phyloP scores from a whole-genome alignment of 176 grass and related monocot genomes.

The Cenchrus fungigraminus region DNA sequence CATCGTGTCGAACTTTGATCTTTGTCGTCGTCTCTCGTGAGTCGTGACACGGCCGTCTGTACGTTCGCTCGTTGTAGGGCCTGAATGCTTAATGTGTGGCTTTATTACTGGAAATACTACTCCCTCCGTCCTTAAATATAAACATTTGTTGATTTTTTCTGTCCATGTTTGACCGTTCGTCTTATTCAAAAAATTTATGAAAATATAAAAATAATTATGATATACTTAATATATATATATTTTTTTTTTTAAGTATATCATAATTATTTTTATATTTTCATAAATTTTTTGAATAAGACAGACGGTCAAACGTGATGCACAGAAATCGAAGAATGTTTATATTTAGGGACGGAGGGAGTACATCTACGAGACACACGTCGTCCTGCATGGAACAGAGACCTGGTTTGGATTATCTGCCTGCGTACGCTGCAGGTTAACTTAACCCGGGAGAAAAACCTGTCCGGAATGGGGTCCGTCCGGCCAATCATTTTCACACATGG shows the following conservation, averaged over 20 bases:
- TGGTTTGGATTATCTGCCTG: constrained; percentile 21
- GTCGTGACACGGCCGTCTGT: not conserved
- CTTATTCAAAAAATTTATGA: too few relatives aligned
- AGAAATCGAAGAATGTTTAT: too few relatives aligned
- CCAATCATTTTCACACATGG: constrained; percentile 23
- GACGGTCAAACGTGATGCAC: too few relatives aligned
- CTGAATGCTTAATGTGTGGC: not conserved
- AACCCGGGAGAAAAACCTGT: not conserved
- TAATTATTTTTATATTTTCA: too few relatives aligned
- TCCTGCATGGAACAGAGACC: constrained; percentile 1
- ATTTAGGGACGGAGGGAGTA: too few relatives aligned
- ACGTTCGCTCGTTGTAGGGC: not conserved
- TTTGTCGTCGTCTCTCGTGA: constrained; percentile 6
- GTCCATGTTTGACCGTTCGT: too few relatives aligned
- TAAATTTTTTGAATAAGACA: too few relatives aligned
- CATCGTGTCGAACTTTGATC: not conserved
- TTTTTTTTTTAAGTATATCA: too few relatives aligned
- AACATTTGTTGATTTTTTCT: too few relatives aligned
- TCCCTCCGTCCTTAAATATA: too few relatives aligned
- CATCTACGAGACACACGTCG: not conserved
- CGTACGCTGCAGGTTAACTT: not conserved
- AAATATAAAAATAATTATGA: too few relatives aligned
- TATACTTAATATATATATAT: too few relatives aligned
- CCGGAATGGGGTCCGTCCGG: not conserved
- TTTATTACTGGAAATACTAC: not conserved